Percentiles rank a stretch among this genome's conserved stretches.
phyloP scores from a whole-genome alignment of 306 rosid species.

The Vigna radiata region DNA sequence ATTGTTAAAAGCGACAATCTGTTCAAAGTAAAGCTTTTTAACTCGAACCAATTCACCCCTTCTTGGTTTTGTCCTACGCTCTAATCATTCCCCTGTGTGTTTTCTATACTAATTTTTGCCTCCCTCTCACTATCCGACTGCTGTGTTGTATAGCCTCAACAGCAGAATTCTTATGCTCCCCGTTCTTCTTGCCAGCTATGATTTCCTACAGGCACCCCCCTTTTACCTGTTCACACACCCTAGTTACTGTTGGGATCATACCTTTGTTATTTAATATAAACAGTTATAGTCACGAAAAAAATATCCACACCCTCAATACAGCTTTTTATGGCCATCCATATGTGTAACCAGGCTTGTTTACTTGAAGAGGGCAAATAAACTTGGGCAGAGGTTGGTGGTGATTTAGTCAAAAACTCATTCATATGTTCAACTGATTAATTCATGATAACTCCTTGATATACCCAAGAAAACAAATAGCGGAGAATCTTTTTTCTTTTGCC shows the following conservation, averaged over 20 bases:
- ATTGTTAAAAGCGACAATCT: too few relatives aligned
- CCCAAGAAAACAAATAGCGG: neutral
- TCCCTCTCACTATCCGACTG: neutral
- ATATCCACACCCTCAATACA: neutral
- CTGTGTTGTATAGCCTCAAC: neutral
- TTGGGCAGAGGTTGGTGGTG: neutral
- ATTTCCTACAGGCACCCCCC: neutral
- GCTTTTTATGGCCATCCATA: neutral
- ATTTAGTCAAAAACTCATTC: constrained; percentile 17
- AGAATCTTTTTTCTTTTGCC: neutral
- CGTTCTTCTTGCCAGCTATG: neutral
- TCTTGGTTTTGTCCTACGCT: too few relatives aligned
- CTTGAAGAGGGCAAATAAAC: constrained; percentile 14
- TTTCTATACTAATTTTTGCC: neutral
- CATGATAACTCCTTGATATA: constrained; percentile 15
- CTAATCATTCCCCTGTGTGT: too few relatives aligned
- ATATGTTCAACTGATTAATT: neutral
- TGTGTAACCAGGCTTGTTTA: neutral
- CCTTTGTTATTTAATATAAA: neutral
- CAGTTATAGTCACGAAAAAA: neutral
- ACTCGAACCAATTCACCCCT: too few relatives aligned
- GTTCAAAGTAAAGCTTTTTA: too few relatives aligned
- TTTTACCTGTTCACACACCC: neutral
- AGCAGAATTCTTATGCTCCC: neutral
- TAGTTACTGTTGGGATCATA: neutral